Base-by-base conservation (phyloP, 495 filamentous ascomycete species). In the Baudoinia panamericana region DNA sequence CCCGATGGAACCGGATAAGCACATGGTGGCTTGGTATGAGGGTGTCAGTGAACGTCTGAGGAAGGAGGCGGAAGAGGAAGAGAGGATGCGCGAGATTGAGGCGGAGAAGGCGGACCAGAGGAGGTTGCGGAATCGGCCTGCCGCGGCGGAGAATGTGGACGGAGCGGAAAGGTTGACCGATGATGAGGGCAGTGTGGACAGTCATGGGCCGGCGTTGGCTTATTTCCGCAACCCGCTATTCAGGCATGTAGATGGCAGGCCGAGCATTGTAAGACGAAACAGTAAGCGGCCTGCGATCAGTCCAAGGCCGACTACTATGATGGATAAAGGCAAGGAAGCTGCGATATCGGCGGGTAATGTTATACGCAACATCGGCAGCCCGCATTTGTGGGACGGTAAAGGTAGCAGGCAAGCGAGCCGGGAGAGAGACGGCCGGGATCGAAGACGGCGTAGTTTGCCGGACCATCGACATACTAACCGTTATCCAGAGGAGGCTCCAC, bases 11-110 rank as follows among this genome's bases (percentile, higher is more conserved):
- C 74, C 85, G 0, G 88, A 96, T 54, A 56, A 64, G 9, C 80
- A 82, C 15, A 90, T 88, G 60, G 69, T 83, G 28, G 58, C 65
- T 41, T 97, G 90, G 90, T 84, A 96, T 54, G 74, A 85, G 45
- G 63, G 65, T 4, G 82, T 87, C 30, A 66, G 68, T 3, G 57
- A 70, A 26, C 69, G 66, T 45, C 56, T 82, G 36, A 45, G 51
- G 24, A 33, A 30, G 10, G 60, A 63, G 29, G 56, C 57, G 9
- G 52, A 60, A 25, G 58, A 48, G 5, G 57, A 55, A 21, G 46
- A 52, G 18, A 20, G 36, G 24, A 48, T 17, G 46, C 26, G 36
- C 27, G 46, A 41, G 25, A 37, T 30, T 15, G 43, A 43, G 29
- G 51, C 24, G 21, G 37, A 47, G 51, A 44, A 30, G 37, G 42